Evolutionary conservation across 129 eudicot genomes (phyloP).

Genomic region (Artemisia annua): DNA sequence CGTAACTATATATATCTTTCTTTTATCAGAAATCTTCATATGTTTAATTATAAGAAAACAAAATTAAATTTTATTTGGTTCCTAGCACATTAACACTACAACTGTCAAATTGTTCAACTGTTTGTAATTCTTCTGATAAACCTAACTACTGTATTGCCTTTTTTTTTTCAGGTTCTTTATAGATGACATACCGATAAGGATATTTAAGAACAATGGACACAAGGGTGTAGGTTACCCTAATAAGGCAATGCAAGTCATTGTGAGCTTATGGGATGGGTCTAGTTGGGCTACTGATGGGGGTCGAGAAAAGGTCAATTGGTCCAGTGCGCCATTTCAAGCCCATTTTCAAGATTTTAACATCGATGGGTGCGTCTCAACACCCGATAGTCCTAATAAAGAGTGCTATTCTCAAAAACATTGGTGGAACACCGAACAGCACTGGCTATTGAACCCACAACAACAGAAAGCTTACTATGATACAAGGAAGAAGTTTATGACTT

Average conservation of each 20-base stretch:
- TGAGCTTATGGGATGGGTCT: constrained; percentile 66
- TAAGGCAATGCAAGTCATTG: constrained; percentile 50
- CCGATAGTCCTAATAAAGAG: background rate
- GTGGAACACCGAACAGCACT: constrained; percentile 54
- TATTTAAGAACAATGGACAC: constrained; percentile 55
- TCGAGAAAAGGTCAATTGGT: constrained; percentile 41
- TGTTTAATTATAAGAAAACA: background rate
- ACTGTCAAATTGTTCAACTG: too few species aligned
- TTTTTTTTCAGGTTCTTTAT: constrained; percentile 56
- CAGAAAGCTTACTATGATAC: constrained; percentile 23
- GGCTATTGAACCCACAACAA: constrained; percentile 31
- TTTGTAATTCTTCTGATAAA: background rate
- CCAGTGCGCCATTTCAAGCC: constrained; percentile 49
- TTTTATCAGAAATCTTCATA: background rate
- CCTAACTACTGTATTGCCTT: background rate
- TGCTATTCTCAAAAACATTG: constrained; percentile 42
- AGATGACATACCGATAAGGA: constrained; percentile 65
- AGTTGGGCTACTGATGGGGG: constrained; percentile 73
- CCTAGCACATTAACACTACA: too few species aligned
- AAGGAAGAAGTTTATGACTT: constrained; percentile 42
- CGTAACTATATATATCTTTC: background rate
- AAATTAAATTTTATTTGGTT: background rate
- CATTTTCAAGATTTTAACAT: constrained; percentile 47
- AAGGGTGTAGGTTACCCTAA: constrained; percentile 60
- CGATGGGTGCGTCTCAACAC: constrained; percentile 38